Percentiles rank a stretch among this genome's conserved stretches.
Evolutionary conservation across 2,329 filamentous ascomycete species (phyloP).

Genomic region (Aspergillus hiratsukae): DNA sequence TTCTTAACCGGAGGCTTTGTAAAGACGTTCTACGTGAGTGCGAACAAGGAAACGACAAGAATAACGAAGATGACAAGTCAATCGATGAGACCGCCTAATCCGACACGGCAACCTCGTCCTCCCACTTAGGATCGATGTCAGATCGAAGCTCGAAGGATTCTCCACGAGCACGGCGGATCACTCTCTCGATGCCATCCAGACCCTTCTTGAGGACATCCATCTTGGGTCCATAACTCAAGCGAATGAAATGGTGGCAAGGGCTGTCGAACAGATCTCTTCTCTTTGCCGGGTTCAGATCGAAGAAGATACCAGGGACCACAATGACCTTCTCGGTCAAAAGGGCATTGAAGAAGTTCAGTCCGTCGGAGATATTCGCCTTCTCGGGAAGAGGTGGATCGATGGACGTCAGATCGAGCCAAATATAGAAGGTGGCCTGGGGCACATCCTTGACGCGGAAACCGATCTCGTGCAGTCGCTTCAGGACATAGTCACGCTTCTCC

Average conservation of each 20-base stretch:
- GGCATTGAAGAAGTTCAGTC: slow-evolving; percentile 94
- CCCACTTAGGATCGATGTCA: slow-evolving; percentile 25
- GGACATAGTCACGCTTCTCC: slow-evolving; percentile 88
- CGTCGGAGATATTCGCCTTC: slow-evolving; percentile 72
- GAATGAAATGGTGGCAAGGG: slow-evolving; percentile 88
- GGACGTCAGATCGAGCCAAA: slow-evolving; percentile 64
- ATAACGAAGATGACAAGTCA: background rate
- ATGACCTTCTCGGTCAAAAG: slow-evolving; percentile 93
- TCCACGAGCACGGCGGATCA: slow-evolving; percentile 53
- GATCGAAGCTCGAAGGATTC: slow-evolving; percentile 28
- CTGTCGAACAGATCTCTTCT: slow-evolving; percentile 88
- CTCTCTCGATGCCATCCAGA: slow-evolving; percentile 77
- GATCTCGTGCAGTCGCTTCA: slow-evolving; percentile 73
- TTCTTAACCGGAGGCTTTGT: background rate
- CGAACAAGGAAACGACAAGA: background rate
- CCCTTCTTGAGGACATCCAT: slow-evolving; percentile 76
- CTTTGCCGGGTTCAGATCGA: slow-evolving; percentile 88
- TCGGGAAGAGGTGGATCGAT: slow-evolving; percentile 51
- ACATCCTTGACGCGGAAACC: slow-evolving; percentile 81
- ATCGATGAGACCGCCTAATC: slow-evolving; percentile 14
- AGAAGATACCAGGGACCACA: slow-evolving; percentile 96
- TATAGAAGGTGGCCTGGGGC: slow-evolving; percentile 91
- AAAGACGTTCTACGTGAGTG: background rate
- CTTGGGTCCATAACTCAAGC: slow-evolving; percentile 77
- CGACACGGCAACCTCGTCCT: slow-evolving; percentile 35